These are phyloP conservation scores for Arthrocladium fulminans DNA, from an alignment of 2,329 filamentous ascomycete genomes.

Conservation along the genomic window DNA sequence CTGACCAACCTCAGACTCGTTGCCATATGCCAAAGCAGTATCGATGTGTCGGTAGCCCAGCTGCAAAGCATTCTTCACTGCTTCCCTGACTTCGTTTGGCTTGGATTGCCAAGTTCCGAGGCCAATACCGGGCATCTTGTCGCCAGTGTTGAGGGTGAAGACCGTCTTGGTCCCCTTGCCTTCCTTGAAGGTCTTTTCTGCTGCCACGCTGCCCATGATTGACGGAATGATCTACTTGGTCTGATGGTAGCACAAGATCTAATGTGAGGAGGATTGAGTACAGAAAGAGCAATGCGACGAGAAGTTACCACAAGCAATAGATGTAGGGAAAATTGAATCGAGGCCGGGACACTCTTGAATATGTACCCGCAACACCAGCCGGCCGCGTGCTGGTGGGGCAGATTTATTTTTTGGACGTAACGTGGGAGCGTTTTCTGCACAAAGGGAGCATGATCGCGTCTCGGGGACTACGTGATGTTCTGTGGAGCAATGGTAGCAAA, in stretches of 20 bases:
- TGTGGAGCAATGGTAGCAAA: background rate
- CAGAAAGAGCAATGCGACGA: background rate
- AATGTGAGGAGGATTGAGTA: background rate
- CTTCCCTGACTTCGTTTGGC: conserved; percentile 58
- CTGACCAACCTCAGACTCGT: conserved; percentile 60
- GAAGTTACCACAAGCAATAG: background rate
- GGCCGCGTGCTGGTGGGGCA: background rate
- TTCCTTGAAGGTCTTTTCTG: conserved; percentile 4
- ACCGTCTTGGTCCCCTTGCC: conserved; percentile 15
- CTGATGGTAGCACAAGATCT: background rate
- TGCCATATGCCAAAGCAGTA: conserved; percentile 68
- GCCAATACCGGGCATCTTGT: conserved; percentile 51
- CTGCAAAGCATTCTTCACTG: conserved; percentile 60
- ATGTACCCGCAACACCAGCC: background rate
- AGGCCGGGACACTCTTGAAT: background rate
- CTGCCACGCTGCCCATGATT: background rate
- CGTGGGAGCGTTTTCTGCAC: background rate
- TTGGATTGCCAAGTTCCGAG: conserved; percentile 72
- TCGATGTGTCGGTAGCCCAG: conserved; percentile 68
- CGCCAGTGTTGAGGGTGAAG: conserved; percentile 33
- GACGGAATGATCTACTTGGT: background rate
- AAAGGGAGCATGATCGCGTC: conserved; percentile 5
- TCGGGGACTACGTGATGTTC: background rate
- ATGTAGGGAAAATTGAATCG: background rate
- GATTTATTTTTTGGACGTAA: background rate